Evolutionary conservation across 176 grass and related monocot genomes (phyloP).

Genomic region (Luzula sylvatica): DNA sequence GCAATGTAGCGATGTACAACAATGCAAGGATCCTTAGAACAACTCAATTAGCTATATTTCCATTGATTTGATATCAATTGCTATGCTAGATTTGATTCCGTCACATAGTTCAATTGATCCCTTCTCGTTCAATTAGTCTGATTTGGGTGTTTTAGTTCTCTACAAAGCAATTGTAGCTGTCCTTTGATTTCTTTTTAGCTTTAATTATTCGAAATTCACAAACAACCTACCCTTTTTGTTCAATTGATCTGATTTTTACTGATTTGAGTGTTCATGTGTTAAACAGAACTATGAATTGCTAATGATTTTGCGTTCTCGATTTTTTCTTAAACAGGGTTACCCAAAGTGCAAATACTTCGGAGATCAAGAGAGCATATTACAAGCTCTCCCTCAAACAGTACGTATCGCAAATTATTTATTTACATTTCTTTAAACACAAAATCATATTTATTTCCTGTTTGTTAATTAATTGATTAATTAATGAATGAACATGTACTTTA

Average conservation of each 20-base stretch:
- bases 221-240: no score
- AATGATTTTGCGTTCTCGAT: background rate
- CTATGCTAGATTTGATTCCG: background rate
- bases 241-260: no score
- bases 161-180: no score
- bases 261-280: no score
- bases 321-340: slow-evolving; percentile 34
- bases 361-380: slow-evolving; percentile 95
- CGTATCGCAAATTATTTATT: background rate
- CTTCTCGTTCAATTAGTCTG: no score
- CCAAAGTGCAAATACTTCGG: slow-evolving; percentile 70
- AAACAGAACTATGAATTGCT: background rate
- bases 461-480: background rate
- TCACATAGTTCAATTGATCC: background rate
- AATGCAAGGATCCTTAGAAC: background rate
- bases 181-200: no score
- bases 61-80: background rate
- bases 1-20: background rate
- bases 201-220: no score
- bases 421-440: background rate
- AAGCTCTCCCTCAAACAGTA: slow-evolving; percentile 94
- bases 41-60: background rate
- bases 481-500: background rate
- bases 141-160: no score
- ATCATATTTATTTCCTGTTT: background rate